Base-by-base conservation (phyloP, 805 yeast species). In the Metschnikowia bowlesiae region DNA sequence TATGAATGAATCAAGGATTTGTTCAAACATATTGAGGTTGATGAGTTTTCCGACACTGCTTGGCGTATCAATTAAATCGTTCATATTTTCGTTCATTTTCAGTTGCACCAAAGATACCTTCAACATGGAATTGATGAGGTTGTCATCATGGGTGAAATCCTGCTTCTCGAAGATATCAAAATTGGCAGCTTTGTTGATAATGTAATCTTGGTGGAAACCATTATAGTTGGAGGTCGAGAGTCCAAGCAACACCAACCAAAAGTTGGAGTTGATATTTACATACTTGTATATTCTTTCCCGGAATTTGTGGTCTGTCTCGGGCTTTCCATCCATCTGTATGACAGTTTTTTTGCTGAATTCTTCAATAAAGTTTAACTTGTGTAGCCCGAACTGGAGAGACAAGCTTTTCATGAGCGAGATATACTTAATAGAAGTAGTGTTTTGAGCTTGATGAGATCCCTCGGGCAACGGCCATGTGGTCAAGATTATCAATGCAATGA, bases 401-500 rank as follows among this genome's bases (percentile, higher is more conserved):
- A 74, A 62, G 50, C 62, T 66, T 52, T 69, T 73, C 71, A 70
- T 67, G 32, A 70, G 61, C 16, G 75, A 66, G 22, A 70, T 57
- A 53, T 67, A 72, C 52, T 70, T 71, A 46, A 72, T 54, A 2
- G 73, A 62, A 30, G 67, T 54, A 53, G 68, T 64, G 51, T 71
- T 73, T 47, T 62, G 57, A 46, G 61, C 53, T 32, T 63, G 62
- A 53, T 46, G 54, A 32, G 62, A 51, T 16, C 55, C 48, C 30
- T 61, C 57, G 6, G 76, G 78, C 32, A 74, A 61, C 16, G 77
- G 75, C 78, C 78, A 74, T 5, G 76, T 71, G 8, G 77, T 72
- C 48, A 74, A 63, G n/a, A 74, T 64, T 39, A 73, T 59, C 36
- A 74, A 64, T 6, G 76, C 65, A 18, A 69, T 62, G 36, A 74